A percentile compares a stretch with the other conserved stretches of the same genome.
Evolutionary conservation across 345 rosid genomes (phyloP).

Genomic region (Ceriops tagal): DNA sequence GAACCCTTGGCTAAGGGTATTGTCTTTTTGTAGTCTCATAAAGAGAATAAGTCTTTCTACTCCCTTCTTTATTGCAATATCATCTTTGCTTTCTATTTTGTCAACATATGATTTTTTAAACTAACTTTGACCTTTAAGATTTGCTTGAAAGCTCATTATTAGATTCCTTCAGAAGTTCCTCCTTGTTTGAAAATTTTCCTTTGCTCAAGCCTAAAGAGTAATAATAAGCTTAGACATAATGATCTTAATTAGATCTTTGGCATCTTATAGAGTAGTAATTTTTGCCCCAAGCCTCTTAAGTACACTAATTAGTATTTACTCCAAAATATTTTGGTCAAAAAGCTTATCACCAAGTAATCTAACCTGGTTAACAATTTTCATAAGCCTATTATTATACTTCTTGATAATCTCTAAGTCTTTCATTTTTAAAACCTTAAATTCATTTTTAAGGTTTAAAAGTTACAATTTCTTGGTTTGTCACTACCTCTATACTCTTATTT

Average conservation of each 20-base stretch:
- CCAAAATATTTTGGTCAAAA: not conserved
- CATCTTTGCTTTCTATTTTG: no score
- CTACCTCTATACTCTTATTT: no score
- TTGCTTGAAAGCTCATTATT: not conserved
- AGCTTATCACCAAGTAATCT: not conserved
- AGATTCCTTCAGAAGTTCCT: not conserved
- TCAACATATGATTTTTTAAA: no score
- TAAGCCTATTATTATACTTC: not conserved
- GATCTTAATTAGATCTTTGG: not conserved
- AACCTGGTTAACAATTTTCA: not conserved
- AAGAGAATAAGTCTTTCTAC: no score
- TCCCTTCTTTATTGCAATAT: no score
- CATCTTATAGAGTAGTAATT: not conserved
- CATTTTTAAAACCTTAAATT: not conserved
- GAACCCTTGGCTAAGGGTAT: no score
- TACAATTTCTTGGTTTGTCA: not conserved
- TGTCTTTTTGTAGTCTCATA: no score
- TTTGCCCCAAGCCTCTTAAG: not conserved
- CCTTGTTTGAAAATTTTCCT: not conserved
- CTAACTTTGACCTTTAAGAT: not conserved
- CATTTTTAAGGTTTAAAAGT: not conserved
- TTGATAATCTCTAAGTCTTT: not conserved
- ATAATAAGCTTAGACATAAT: not conserved
- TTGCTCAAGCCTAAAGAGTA: not conserved
- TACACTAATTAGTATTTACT: not conserved